Evolutionary conservation across 2,329 filamentous ascomycete species (phyloP), one percentile per base, ranked within the genome.

Genomic region (Biscogniauxia sp.): DNA sequence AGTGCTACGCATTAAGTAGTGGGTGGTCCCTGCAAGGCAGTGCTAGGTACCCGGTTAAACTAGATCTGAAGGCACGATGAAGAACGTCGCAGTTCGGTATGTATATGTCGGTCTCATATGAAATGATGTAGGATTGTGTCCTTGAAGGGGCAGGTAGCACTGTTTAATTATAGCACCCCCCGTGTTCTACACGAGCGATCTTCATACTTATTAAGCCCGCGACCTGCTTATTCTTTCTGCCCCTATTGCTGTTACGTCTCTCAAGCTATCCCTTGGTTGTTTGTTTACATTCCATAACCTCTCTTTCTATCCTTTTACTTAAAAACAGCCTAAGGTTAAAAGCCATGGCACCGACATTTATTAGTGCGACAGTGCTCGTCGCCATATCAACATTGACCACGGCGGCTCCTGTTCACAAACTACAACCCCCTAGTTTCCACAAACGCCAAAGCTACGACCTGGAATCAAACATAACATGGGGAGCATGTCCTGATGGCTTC

Each of bases 401-500:
- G 20, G 60, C 64, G 9, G 23, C 28, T 52, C 62, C 62, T 3
- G 23, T 61, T 8, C 51, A 57, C 11, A 41, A 25, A n/a, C 51
- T n/a, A 13, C 52, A 57, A 51, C 50, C 50, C 19, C 41, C 25
- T 52, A 20, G 37, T 49, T 25, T 57, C 17, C 32, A 20, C n/a
- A 54, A 53, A 32, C 26, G 19, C 28, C 17, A 54, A 3, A 17
- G 37, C 20, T 13, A 20, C n/a, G 60, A 60, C 20, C 20, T 56
- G 13, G 51, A 55, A 13, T 23, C 45, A 53, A 56, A 26, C 55
- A 61, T 67, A 20, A 54, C 62, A 5, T 67, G 64, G 64, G 62
- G 64, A 17, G 37, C 62, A 2, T 68, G 66, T 28, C 56, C 64
- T 5, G 60, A 60, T 32, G 53, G 55, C 15, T 62, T 64, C 51